Evolutionary conservation across 2,329 filamentous ascomycete genomes (phyloP), one percentile per base, ranked within the genome.

Genomic region (Alternaria ventricosa): DNA sequence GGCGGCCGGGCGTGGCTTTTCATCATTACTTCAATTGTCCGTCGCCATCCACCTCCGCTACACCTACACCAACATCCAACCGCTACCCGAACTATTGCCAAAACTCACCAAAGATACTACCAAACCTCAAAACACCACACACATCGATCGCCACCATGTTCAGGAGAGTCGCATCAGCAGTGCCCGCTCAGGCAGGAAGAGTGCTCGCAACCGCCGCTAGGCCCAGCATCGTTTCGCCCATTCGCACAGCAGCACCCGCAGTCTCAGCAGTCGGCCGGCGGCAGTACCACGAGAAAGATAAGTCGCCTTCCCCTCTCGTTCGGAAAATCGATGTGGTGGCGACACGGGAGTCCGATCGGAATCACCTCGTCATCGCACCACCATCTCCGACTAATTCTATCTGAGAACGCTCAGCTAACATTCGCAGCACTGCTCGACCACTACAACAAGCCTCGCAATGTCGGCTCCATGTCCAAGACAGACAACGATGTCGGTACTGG

Each of bases 401-500:
- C 33, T 55, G 51, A 55, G 68, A 69, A 71, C 67, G 60, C 67
- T 61, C 72, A 77, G 77, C 82, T 83, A 78, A 84, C 81, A 68
- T 70, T 27, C 71, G n/a, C 64, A 77, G 76, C 75, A 86, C 84
- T 85, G 71, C 86, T 96, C 69, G 93, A 96, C 80, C 93, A 95
- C 83, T 95, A 95, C 84, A 92, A 88, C 80, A 87, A 87, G 72
- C 92, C 92, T 27, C 88, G 92, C 69, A 94, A 94, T 83, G 91
- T 93, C 64, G 92, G 92, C 27, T 90, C 88, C 62, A 90, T 94
- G 88, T 82, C 86, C 80, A 96, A 96, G 86, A 88, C 88, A 67
- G 93, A 96, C 70, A 80, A 83, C 60, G 92, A 96, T 69, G 94
- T 97, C 66, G 94, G 94, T 71, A 97, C 94, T 18, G 94, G 94